phyloP scores from a whole-genome alignment of 495 filamentous ascomycete genomes.

The Aeminium ludgeri region DNA sequence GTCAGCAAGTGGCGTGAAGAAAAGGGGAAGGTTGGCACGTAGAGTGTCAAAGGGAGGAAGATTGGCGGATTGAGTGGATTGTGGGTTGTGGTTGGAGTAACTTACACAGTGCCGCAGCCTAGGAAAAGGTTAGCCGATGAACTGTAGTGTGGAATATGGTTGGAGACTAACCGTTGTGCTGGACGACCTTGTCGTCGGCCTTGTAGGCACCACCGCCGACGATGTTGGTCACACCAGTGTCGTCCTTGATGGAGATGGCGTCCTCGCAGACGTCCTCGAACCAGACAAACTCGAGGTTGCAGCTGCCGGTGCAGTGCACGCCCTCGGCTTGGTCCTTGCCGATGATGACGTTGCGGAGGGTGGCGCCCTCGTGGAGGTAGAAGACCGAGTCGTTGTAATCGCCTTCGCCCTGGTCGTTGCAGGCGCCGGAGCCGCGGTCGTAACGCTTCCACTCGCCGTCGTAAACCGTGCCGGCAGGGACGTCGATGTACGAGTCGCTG shows the following conservation, averaged over 20 bases:
- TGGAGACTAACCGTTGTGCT: conserved; percentile 43
- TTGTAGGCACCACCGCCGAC: conserved; percentile 41
- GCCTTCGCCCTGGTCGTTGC: conserved; percentile 22
- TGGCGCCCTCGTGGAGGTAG: conserved; percentile 25
- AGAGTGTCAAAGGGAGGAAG: no score
- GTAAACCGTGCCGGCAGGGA: conserved; percentile 5
- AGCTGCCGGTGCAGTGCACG: conserved; percentile 28
- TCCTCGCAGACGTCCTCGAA: conserved; percentile 20
- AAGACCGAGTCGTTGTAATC: conserved; percentile 25
- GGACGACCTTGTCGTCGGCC: conserved; percentile 45
- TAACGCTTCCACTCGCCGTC: conserved; percentile 27
- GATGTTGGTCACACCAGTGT: conserved; percentile 28
- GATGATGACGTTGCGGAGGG: conserved; percentile 30
- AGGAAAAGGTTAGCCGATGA: no score
- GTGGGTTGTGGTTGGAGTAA: no score
- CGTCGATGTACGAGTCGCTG: background rate
- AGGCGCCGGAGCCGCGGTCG: conserved; percentile 20
- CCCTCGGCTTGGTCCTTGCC: conserved; percentile 29
- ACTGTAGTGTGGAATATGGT: conserved; percentile 18
- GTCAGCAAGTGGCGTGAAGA: background rate
- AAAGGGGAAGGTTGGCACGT: no score
- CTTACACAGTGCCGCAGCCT: no score
- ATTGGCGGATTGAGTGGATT: no score
- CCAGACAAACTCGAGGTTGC: conserved; percentile 30
- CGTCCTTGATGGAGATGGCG: conserved; percentile 26